Percentiles rank a stretch among this genome's conserved stretches.
These are phyloP conservation scores for Aureobasidium melanogenum DNA, from an alignment of 2,329 filamentous ascomycete genomes.

Conservation along the genomic window DNA sequence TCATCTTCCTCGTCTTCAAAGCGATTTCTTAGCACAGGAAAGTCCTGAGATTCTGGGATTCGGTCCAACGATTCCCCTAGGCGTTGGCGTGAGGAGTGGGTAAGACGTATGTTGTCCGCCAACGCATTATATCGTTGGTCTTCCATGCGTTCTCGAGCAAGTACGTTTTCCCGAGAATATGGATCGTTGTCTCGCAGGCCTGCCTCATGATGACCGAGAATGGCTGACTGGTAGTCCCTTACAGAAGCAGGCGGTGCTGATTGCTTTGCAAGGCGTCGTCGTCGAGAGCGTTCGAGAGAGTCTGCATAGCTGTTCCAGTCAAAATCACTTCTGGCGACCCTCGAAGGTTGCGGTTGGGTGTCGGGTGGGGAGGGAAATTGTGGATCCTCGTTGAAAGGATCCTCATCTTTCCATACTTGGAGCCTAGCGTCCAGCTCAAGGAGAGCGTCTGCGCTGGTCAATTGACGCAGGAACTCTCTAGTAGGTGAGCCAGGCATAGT, in stretches of 20 bases:
- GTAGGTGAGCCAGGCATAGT: neutral
- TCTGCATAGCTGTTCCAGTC: neutral
- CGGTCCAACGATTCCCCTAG: neutral
- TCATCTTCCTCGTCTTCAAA: neutral
- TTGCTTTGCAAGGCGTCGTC: neutral
- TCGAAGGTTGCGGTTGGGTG: neutral
- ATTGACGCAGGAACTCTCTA: neutral
- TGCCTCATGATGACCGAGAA: neutral
- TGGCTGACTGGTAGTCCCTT: neutral
- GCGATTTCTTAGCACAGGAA: neutral
- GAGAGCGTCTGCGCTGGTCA: neutral
- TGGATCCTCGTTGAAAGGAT: neutral
- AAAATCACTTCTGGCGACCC: neutral
- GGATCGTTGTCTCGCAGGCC: neutral
- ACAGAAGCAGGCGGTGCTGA: neutral
- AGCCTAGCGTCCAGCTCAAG: neutral
- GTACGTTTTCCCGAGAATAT: neutral
- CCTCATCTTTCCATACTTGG: neutral
- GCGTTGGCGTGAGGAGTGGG: neutral
- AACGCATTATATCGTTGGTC: neutral
- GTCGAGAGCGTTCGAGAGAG: neutral
- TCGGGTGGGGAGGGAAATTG: neutral
- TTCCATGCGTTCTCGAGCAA: neutral
- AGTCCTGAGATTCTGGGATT: neutral
- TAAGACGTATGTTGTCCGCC: neutral